A percentile compares a stretch with the other conserved stretches of the same genome.
phyloP scores from a whole-genome alignment of 176 grass and related monocot genomes.

The Aegilops bicornis region DNA sequence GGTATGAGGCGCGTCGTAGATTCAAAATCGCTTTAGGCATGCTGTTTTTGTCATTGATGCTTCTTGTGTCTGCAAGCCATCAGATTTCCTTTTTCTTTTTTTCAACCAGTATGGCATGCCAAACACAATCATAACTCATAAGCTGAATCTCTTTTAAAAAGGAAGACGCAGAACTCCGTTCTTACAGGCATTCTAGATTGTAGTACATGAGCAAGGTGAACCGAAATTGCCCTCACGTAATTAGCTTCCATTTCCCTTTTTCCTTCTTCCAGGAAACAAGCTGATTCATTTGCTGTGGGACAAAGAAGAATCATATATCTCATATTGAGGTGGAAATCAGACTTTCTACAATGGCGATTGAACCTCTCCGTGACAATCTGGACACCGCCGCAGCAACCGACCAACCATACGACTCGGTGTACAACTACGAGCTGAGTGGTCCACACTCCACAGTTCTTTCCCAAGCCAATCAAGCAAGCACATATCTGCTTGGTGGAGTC shows the following conservation, averaged over 20 bases:
- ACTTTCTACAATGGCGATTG: slow-evolving; percentile 8
- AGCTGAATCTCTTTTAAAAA: not conserved
- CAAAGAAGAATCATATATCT: not conserved
- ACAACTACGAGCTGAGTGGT: not conserved
- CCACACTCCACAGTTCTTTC: not conserved
- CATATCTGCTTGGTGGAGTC: not conserved
- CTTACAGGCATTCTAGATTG: not conserved
- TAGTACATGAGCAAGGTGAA: not conserved
- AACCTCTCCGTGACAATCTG: not conserved
- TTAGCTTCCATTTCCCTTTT: not conserved
- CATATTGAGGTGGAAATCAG: not conserved
- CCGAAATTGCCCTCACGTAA: not conserved
- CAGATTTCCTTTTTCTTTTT: not conserved
- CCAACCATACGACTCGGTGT: not conserved
- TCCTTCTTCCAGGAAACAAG: not conserved
- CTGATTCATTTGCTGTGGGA: not conserved
- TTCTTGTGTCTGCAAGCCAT: not conserved
- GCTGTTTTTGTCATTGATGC: not conserved
- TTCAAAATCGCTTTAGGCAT: not conserved
- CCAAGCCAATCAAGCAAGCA: not conserved
- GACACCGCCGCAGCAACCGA: not conserved
- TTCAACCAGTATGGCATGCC: not conserved
- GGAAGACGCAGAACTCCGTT: not conserved
- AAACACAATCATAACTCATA: too few relatives aligned
- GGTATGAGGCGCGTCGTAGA: not conserved